These are phyloP conservation scores for Neurospora sp. DNA, from an alignment of 495 filamentous ascomycete species.

Conservation along the genomic window DNA sequence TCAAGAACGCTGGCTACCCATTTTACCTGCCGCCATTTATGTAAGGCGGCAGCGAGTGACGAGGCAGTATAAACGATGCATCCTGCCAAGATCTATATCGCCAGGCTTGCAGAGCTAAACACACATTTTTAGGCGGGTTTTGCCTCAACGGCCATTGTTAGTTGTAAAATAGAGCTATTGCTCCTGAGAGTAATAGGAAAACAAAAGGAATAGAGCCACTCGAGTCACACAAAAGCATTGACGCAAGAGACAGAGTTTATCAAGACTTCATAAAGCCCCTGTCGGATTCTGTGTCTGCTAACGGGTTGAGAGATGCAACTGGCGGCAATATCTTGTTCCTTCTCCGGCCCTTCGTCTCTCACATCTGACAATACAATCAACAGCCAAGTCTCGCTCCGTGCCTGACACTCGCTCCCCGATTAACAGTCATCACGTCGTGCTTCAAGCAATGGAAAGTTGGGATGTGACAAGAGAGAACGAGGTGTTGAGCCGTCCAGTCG, in stretches of 20 bases:
- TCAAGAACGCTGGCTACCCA: constrained; percentile 92
- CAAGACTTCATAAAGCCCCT: not conserved
- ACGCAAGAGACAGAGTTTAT: not conserved
- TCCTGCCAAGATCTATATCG: not conserved
- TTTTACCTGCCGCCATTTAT: constrained; percentile 87
- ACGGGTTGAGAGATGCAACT: not conserved
- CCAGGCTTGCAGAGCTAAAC: not conserved
- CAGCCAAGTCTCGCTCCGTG: not conserved
- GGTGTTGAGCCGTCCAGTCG: not conserved
- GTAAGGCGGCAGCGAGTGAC: constrained; percentile 13
- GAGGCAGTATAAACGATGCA: not conserved
- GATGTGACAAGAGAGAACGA: not conserved
- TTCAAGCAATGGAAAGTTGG: not conserved
- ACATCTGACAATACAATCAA: not conserved
- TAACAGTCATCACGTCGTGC: not conserved
- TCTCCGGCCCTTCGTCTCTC: not conserved
- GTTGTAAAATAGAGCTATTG: not conserved
- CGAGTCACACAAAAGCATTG: not conserved
- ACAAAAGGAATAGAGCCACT: not conserved
- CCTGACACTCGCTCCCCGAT: not conserved
- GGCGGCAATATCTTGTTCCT: not conserved
- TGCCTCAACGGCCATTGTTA: not conserved
- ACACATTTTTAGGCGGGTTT: not conserved
- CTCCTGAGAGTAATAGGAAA: not conserved
- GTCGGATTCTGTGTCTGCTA: not conserved